Evolutionary conservation across 805 yeast genomes (phyloP).

Genomic region (Metschnikowia bowlesiae): DNA sequence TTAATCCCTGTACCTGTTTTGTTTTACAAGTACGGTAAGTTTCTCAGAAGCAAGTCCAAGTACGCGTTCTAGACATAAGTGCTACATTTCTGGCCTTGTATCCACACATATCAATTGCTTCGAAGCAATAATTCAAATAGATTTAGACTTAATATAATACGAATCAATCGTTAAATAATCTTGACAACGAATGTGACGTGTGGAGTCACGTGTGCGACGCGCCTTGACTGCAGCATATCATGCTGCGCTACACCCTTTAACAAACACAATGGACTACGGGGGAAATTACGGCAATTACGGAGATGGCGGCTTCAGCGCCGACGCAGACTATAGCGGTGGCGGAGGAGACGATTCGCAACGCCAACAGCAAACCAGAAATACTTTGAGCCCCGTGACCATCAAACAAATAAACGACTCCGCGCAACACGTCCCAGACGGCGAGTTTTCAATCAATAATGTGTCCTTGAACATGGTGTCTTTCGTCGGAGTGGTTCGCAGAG

Average conservation of each 20-base stretch:
- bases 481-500: slow-evolving; percentile 67
- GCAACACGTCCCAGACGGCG: slow-evolving; percentile 64
- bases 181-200: background rate
- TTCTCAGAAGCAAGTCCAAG: slow-evolving; percentile 53
- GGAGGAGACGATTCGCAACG: slow-evolving; percentile 12
- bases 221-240: background rate
- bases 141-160: background rate
- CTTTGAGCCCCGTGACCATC: slow-evolving; percentile 61
- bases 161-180: background rate
- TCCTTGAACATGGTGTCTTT: slow-evolving; percentile 60
- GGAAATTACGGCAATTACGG: slow-evolving; percentile 14
- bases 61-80: slow-evolving; percentile 21
- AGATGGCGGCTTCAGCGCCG: slow-evolving; percentile 18
- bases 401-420: slow-evolving; percentile 63
- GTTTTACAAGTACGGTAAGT: slow-evolving; percentile 46
- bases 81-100: background rate
- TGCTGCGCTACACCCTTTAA: background rate
- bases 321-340: slow-evolving; percentile 11
- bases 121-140: background rate
- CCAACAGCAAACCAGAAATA: slow-evolving; percentile 14
- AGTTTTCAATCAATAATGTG: slow-evolving; percentile 54
- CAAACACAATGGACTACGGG: slow-evolving; percentile 9
- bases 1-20: slow-evolving; percentile 67
- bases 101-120: background rate
- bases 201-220: slow-evolving; percentile 13